Base-by-base conservation (phyloP, 495 filamentous ascomycete genomes). In the Rhizodiscina lignyota region DNA sequence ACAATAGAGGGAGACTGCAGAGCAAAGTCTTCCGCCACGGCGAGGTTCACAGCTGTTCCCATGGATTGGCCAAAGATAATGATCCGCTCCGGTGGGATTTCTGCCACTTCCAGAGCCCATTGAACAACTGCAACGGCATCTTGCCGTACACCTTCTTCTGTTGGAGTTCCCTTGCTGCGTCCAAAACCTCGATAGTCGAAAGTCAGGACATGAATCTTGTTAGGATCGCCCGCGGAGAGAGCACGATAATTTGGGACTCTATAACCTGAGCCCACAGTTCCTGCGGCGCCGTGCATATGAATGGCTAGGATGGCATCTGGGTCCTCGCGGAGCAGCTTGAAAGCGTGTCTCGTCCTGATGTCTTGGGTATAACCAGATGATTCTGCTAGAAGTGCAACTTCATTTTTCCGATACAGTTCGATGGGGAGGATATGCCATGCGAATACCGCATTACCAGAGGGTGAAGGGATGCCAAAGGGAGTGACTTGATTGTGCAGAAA, bases 181-280 rank as follows among this genome's bases (percentile, higher is more conserved):
- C 86, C 87, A 47, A 81, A 94, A 19, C 87, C 87, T 19, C 87
- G 79, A 56, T 94, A 94, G 61, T 92, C 83, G 37, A 94, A 65
- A 18, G 74, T 60, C 27, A 85, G 58, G 36, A 81, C 58, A 45
- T 83, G 78, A 6, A 78, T 67, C 36, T 63, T 62, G 0, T 63
- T 64, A 4, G 65, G 49, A n/a, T n/a, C n/a, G n/a, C n/a, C n/a
- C 4, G 48, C 22, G 16, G 61, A 56, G 21, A 75, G 49, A 10
- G 58, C 53, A 26, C 63, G 59, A 38, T 70, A 63, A 34, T 64
- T 64, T 13, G 59, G 53, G 15, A 67, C 56, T 10, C 70, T 64
- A 51, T 52, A 62, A 37, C 55, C 55, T 49, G 68, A 57, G 19
- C 60, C 67, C 5, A 72, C 39, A 15, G 63, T 67, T 29, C 68